Percentiles rank a stretch among this genome's conserved stretches.
Conservation (phyloP, 495 filamentous ascomycete genomes). For the Bacidia rubella region DNA sequence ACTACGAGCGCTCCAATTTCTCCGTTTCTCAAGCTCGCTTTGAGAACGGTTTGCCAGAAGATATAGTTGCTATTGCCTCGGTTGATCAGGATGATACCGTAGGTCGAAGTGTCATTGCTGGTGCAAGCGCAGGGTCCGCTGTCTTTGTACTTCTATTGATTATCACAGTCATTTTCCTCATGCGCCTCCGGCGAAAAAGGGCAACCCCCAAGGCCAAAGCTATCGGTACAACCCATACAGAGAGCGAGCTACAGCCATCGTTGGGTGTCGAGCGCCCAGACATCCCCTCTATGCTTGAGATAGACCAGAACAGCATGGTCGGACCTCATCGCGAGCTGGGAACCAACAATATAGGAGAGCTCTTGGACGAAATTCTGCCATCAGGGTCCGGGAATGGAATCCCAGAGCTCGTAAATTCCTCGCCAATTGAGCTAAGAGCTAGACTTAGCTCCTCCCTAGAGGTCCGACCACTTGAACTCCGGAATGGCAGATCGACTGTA, state of each 20-base stretch:
- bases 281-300: not conserved
- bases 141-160: not conserved
- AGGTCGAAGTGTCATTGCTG: not conserved
- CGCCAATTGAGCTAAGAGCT: not conserved
- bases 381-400: conserved; percentile 8
- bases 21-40: conserved; percentile 12
- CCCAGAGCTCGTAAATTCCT: not conserved
- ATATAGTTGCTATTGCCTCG: conserved; percentile 6
- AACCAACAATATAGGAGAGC: conserved; percentile 2
- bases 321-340: conserved; percentile 1
- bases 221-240: no score
- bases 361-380: conserved; percentile 1
- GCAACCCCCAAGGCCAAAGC: no score
- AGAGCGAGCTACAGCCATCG: not conserved
- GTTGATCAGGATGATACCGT: no score
- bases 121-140: not conserved
- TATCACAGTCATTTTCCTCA: not conserved
- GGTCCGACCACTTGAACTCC: not conserved
- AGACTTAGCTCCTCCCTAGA: not conserved
- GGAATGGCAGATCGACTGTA: no score
- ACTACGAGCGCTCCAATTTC: conserved; percentile 13
- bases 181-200: no score
- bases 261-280: not conserved
- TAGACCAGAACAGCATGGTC: conserved; percentile 3
- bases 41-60: not conserved